Conservation (phyloP, 2,329 filamentous ascomycete genomes). For the Ceratocystis colombiana region DNA sequence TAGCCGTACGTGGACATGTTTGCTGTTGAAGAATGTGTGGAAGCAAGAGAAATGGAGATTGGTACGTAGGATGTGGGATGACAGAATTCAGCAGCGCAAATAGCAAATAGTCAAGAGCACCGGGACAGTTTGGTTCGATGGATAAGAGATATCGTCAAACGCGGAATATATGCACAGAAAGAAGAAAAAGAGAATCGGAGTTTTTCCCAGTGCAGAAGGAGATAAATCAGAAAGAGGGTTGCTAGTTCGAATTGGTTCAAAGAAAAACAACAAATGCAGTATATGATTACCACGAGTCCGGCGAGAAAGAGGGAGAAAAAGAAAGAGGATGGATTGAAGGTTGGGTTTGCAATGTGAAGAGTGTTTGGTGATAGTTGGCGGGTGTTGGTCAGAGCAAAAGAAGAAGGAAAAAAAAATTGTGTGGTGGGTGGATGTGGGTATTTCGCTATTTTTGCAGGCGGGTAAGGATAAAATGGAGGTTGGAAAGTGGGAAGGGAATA, state of each 20-base stretch:
- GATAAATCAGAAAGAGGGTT: background rate
- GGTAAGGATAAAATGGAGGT: conserved; percentile 6
- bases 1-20: conserved; percentile 56
- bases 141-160: background rate
- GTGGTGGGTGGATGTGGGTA: background rate
- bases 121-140: background rate
- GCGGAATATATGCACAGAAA: conserved; percentile 11
- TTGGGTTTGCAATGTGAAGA: background rate
- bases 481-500: background rate
- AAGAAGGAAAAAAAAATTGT: conserved; percentile 3
- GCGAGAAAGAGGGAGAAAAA: background rate
- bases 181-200: background rate
- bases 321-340: background rate
- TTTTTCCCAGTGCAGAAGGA: background rate
- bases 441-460: background rate
- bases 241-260: background rate
- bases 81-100: conserved; percentile 11
- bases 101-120: conserved; percentile 9
- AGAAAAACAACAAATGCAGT: conserved; percentile 12
- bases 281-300: background rate
- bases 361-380: conserved; percentile 12
- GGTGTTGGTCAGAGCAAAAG: conserved; percentile 13
- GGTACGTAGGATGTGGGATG: conserved; percentile 5
- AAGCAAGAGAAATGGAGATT: background rate
- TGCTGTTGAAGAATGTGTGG: conserved; percentile 30